phyloP scores from a whole-genome alignment of 192 early-diverging fungal species.

The Pilobolus umbonatus region DNA sequence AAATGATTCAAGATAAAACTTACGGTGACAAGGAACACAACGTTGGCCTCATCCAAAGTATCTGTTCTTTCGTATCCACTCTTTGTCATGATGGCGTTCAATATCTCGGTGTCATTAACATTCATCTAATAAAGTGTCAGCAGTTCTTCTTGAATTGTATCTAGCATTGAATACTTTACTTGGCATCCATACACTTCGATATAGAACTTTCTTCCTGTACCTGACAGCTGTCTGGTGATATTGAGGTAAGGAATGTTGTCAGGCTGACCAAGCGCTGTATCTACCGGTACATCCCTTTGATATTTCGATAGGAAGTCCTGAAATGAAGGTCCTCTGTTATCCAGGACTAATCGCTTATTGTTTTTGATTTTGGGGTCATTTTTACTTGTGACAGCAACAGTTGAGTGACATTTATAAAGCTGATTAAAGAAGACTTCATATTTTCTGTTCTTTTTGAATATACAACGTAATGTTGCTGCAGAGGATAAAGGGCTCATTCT shows the following conservation, averaged over 20 bases:
- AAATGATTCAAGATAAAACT: background rate
- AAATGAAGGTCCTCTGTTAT: slow-evolving; percentile 42
- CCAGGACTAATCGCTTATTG: slow-evolving; percentile 41
- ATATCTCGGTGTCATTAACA: slow-evolving; percentile 73
- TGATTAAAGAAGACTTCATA: too few species aligned
- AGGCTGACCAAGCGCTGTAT: slow-evolving; percentile 2
- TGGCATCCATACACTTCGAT: slow-evolving; percentile 80
- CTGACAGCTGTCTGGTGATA: slow-evolving; percentile 37
- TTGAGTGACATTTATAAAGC: too few species aligned
- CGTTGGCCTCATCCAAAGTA: slow-evolving; percentile 50
- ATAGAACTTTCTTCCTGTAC: slow-evolving; percentile 60
- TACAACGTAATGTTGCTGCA: too few species aligned
- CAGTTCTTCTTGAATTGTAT: background rate
- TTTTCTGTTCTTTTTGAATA: too few species aligned
- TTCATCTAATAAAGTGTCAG: slow-evolving; percentile 49
- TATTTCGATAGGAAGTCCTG: slow-evolving; percentile 41
- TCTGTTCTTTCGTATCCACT: slow-evolving; percentile 62
- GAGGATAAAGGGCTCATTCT: too few species aligned
- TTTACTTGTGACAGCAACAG: too few species aligned
- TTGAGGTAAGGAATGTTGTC: slow-evolving; percentile 43
- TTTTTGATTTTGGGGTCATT: too few species aligned
- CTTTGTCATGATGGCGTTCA: slow-evolving; percentile 66
- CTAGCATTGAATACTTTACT: slow-evolving; percentile 7
- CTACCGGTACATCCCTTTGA: slow-evolving; percentile 12
- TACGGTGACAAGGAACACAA: slow-evolving; percentile 68